Evolutionary conservation across 306 rosid genomes (phyloP).

Genomic region (Citrullus colocynthis): DNA sequence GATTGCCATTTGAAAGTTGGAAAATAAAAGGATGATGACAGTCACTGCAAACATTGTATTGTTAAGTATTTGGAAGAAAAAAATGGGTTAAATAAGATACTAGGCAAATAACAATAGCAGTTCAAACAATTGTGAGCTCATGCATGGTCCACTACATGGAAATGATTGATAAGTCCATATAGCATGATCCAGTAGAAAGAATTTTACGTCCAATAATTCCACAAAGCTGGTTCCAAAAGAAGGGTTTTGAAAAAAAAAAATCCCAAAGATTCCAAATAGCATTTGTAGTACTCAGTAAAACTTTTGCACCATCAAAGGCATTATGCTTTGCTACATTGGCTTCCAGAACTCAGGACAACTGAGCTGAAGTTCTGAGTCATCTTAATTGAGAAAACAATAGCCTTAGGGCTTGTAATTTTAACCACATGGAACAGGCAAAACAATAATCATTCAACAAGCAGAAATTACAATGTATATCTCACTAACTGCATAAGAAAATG

Average conservation of each 20-base stretch:
- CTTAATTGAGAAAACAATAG: neutral
- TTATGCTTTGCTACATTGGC: neutral
- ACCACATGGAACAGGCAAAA: neutral
- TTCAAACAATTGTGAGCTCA: neutral
- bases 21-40: constrained; percentile 46
- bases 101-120: neutral
- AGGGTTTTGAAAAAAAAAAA: neutral
- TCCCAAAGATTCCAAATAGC: neutral
- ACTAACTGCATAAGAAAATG: too few relatives aligned
- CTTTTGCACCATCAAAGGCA: neutral
- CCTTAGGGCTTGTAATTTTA: neutral
- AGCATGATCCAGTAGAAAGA: neutral
- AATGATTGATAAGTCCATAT: neutral
- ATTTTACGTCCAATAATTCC: neutral
- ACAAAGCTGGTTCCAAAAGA: neutral
- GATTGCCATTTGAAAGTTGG: constrained; percentile 80
- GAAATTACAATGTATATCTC: neutral
- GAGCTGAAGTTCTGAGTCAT: neutral
- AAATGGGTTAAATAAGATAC: neutral
- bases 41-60: constrained; percentile 39
- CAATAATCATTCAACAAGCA: neutral
- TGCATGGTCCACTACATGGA: neutral
- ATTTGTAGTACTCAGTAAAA: neutral
- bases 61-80: neutral
- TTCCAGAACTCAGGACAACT: neutral